Base-by-base conservation (phyloP, 2,329 filamentous ascomycete species). In the Exophiala mesophila region DNA sequence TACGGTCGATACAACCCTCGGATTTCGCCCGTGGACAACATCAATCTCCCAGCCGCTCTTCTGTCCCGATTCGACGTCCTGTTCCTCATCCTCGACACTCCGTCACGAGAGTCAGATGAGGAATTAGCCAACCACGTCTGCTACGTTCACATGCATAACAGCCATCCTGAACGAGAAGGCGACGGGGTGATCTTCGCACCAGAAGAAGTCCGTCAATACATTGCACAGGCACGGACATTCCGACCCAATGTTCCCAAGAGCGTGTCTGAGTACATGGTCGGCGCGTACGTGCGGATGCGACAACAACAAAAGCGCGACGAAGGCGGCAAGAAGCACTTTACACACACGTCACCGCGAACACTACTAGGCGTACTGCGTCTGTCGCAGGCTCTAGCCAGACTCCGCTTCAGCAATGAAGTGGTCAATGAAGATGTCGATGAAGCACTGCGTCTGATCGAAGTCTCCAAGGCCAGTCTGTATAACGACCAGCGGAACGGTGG, bases 1-100 rank as follows among this genome's bases (percentile, higher is more conserved):
- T 98, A 98, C 60, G 92, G 92, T 52, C 87, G 92, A 50, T 98
- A 98, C 74, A 98, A 98, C 69, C 92, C 92, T 43, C 87, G 88
- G 51, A 85, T 98, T 57, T 96, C 90, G 1, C 92, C 92, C 0
- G 89, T 98, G 18, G 92, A 98, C 66, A 98, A 98, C 67, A 98
- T 98, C 69, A 98, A 98, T 66, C 81, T 98, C 29, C 92, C 92
- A n/a, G 92, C 92, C 13, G 92, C 92, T 15, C 79, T 98, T 15
- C 78, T 98, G 41, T 96, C 90, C 46, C 87, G 92, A 78, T 98
- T 98, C 67, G 92, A 98, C 64, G 77, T 98, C 55, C 78, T 98
- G 55, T 98, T 97, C 75, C 75, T 98, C 34, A 89, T 98, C 57
- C 83, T 98, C 45, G 92, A 98, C 70, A 95, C 88, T 26, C 90